These are phyloP conservation scores for Rhodomyrtus tomentosa DNA, from an alignment of 345 rosid species.

Conservation along the genomic window DNA sequence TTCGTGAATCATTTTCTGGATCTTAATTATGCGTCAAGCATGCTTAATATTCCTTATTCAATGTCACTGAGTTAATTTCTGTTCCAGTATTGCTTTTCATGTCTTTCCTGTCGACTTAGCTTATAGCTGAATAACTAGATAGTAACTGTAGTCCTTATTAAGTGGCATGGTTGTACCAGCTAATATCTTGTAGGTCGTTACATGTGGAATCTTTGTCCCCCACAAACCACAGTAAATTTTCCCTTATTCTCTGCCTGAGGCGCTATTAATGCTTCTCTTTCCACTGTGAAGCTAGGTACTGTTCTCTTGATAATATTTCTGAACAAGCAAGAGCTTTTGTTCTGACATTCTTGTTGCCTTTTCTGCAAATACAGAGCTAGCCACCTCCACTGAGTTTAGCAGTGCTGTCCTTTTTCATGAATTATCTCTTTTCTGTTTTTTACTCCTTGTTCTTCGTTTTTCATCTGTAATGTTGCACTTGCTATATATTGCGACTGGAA, in stretches of 20 bases:
- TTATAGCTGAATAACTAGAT: not conserved
- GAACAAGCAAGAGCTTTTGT: not conserved
- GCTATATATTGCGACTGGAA: not conserved
- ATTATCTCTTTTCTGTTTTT: not conserved
- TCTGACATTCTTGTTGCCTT: not conserved
- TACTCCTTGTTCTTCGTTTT: not conserved
- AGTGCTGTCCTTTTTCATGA: not conserved
- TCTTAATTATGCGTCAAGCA: not conserved
- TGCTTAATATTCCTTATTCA: not conserved
- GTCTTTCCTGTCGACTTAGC: not conserved
- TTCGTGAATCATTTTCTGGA: not conserved
- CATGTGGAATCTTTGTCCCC: not conserved
- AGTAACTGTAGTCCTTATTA: not conserved
- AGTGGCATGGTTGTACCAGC: not conserved
- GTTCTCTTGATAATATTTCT: not conserved
- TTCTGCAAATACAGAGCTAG: not conserved
- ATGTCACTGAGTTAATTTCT: not conserved
- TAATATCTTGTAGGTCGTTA: not conserved
- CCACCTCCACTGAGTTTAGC: not conserved
- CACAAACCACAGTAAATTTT: not conserved
- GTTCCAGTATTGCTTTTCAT: not conserved
- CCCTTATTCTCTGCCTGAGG: not conserved
- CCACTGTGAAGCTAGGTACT: not conserved
- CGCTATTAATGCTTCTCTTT: not conserved
- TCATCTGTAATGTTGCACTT: not conserved